These are phyloP conservation scores for Phylloporus arenicola DNA, from an alignment of 768 basidiomycete species.

Conservation along the genomic window DNA sequence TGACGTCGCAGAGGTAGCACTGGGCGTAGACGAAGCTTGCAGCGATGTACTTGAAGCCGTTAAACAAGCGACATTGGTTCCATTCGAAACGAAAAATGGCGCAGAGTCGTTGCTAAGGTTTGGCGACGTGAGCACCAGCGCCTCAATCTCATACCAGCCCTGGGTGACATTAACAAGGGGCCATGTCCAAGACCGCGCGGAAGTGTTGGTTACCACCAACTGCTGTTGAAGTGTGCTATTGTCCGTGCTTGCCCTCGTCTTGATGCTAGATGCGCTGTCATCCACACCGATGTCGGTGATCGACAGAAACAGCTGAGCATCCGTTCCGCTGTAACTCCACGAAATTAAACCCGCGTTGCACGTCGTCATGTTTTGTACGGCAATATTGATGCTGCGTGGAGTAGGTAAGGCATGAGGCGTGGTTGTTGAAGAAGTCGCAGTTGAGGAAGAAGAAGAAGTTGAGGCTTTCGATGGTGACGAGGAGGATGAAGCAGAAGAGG, in stretches of 20 bases:
- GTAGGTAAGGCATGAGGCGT: constrained; percentile 14
- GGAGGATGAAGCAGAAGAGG: not conserved
- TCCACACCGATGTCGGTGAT: constrained; percentile 39
- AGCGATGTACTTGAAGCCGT: not conserved
- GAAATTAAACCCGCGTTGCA: constrained; percentile 30
- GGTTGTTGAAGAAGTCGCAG: constrained; percentile 8
- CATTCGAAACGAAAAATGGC: constrained; percentile 34
- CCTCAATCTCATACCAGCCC: constrained; percentile 44
- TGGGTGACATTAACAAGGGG: constrained; percentile 38
- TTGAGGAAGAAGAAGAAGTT: constrained; percentile 5
- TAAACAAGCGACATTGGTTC: constrained; percentile 35
- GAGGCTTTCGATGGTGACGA: constrained; percentile 4
- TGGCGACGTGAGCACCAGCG: constrained; percentile 6
- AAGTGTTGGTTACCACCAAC: constrained; percentile 29
- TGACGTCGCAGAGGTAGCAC: constrained; percentile 18
- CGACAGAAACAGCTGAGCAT: constrained; percentile 28
- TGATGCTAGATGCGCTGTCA: constrained; percentile 9
- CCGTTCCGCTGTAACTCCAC: constrained; percentile 39
- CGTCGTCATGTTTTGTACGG: constrained; percentile 29
- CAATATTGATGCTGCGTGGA: constrained; percentile 17
- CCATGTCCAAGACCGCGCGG: constrained; percentile 36
- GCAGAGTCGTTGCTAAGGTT: constrained; percentile 16
- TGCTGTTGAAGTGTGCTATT: constrained; percentile 10
- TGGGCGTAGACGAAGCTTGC: constrained; percentile 11
- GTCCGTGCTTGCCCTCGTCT: not conserved